These are phyloP conservation scores for Pseudogymnoascus verrucosus DNA, from an alignment of 2,329 filamentous ascomycete genomes.

Conservation along the genomic window DNA sequence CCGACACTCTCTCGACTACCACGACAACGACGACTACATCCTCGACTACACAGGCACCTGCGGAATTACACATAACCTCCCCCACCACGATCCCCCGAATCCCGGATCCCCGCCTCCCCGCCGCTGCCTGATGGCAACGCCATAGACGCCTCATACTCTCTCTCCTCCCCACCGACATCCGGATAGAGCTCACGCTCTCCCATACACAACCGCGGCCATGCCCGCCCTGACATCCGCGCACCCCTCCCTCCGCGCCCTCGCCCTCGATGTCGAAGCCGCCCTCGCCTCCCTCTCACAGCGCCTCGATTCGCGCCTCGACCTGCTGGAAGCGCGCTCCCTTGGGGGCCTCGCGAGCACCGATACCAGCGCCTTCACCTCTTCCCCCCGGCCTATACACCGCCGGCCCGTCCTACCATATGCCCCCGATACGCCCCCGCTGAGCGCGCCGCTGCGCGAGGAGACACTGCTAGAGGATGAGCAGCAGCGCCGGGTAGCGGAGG, in stretches of 20 bases:
- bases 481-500: not conserved
- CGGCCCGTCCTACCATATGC: not conserved
- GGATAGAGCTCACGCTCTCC: not conserved
- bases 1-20: not conserved
- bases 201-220: not conserved
- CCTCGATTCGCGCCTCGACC: not conserved
- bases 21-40: not conserved
- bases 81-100: not conserved
- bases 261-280: not conserved
- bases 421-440: not conserved
- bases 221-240: not conserved
- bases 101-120: not conserved
- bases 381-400: not conserved
- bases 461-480: not conserved
- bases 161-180: not conserved
- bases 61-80: not conserved
- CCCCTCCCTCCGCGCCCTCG: not conserved
- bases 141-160: not conserved
- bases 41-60: not conserved
- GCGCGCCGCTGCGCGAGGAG: not conserved
- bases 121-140: not conserved
- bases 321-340: not conserved
- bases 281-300: not conserved
- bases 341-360: not conserved
- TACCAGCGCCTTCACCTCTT: not conserved